phyloP scores from a whole-genome alignment of 768 basidiomycete genomes.

The Imleria badia region DNA sequence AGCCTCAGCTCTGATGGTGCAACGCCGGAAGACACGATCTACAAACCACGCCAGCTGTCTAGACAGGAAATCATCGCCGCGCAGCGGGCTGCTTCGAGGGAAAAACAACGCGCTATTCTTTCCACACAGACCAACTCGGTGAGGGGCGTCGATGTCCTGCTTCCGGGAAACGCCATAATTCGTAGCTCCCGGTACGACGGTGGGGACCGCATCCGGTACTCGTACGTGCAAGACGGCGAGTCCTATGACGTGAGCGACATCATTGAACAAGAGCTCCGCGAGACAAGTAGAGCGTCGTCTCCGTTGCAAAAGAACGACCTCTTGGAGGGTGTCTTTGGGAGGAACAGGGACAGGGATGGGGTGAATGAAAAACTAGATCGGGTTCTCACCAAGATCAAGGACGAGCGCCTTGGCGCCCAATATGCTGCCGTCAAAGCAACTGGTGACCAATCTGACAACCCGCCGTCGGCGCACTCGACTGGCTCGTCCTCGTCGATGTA shows the following conservation, averaged over 20 bases:
- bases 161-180: conserved; percentile 82
- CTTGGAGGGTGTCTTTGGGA: conserved; percentile 62
- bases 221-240: conserved; percentile 92
- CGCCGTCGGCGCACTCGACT: conserved; percentile 29
- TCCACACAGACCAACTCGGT: conserved; percentile 82
- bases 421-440: conserved; percentile 9
- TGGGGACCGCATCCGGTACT: conserved; percentile 82
- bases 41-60: conserved; percentile 46
- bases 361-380: conserved; percentile 70
- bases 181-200: conserved; percentile 77
- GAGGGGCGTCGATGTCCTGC: conserved; percentile 84
- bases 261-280: conserved; percentile 86
- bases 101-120: conserved; percentile 83
- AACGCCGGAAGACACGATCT: conserved; percentile 30
- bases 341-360: conserved; percentile 58
- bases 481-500: conserved; percentile 52
- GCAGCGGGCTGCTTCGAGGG: conserved; percentile 82
- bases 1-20: conserved; percentile 52
- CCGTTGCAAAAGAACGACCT: conserved; percentile 51
- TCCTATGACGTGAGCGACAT: conserved; percentile 93
- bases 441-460: conserved; percentile 22
- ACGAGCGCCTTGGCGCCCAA: conserved; percentile 46
- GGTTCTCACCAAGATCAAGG: conserved; percentile 74
- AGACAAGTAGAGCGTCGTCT: conserved; percentile 36
- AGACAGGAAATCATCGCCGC: conserved; percentile 92